A percentile compares a stretch with the other conserved stretches of the same genome.
Conservation (phyloP, 306 rosid species). For the Delonix regia region DNA sequence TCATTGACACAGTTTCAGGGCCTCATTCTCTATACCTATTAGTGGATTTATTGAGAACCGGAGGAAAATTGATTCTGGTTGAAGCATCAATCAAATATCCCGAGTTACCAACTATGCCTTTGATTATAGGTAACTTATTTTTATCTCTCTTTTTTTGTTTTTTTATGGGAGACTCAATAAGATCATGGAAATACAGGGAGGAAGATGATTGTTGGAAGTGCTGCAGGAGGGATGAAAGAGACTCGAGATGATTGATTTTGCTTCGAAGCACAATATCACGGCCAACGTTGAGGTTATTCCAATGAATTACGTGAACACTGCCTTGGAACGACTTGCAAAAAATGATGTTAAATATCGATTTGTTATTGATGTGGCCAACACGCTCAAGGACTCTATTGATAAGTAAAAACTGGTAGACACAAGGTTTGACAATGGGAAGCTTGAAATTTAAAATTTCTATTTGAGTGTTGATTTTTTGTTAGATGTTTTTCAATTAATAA, state of each 20-base stretch:
- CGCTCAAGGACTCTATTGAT: not conserved
- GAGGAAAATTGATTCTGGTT: constrained; percentile 50
- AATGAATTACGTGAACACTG: constrained; percentile 45
- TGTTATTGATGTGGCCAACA: constrained; percentile 47
- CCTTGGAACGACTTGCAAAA: constrained; percentile 36
- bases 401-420: not conserved
- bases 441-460: too few species aligned
- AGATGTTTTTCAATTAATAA: too few species aligned
- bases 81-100: constrained; percentile 41
- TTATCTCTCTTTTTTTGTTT: too few species aligned
- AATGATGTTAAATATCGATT: constrained; percentile 45
- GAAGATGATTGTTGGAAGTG: constrained; percentile 42
- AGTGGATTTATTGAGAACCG: constrained; percentile 19
- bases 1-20: constrained; percentile 38
- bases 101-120: constrained; percentile 39
- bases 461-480: too few species aligned
- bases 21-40: constrained; percentile 12
- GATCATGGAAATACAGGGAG: constrained; percentile 15
- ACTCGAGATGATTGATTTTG: constrained; percentile 48
- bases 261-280: constrained; percentile 38
- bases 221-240: constrained; percentile 33
- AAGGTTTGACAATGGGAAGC: not conserved
- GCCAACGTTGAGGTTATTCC: constrained; percentile 45
- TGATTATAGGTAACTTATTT: constrained; percentile 38
- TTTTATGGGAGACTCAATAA: too few species aligned